Evolutionary conservation across 352 stramenopile genomes (phyloP), one percentile per base, ranked within the genome.

Genomic region (Phytophthora aleatoria): DNA sequence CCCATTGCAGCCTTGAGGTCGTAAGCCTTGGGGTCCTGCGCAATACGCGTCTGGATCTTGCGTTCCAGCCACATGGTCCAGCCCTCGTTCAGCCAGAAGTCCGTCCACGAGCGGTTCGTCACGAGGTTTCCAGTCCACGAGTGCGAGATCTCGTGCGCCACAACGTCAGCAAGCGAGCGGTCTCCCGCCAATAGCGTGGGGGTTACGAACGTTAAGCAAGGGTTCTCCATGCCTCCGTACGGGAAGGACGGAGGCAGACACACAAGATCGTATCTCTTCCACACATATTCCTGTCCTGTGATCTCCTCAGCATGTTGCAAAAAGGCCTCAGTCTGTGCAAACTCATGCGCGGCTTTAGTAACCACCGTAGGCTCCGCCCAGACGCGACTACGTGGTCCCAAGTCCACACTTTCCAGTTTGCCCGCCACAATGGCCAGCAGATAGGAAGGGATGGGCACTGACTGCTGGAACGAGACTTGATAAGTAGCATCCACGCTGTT

Each of bases 11-110:
- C 81, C 53, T 87, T 85, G 3, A 90, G 63, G 48, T 90, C 81
- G 67, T 83, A 85, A 0, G 67, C 62, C 30, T 72, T 67, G 9
- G 75, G 74, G 33, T 85, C 76, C 41, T 74, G 59, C 15, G 76
- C 56, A 50, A 87, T 87, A 4, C 67, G 71, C 3, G 79, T 82
- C 80, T 98, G 96, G 58, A 99, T 99, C 67, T 98, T 98, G 35
- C 97, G 85, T 77, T 99, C 90, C n/a, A 99, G 85, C 86, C 96
- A 99, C 57, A 97, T 90, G 1, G 97, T 99, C 94, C 94, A 99
- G 11, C 96, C 96, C 64, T 99, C 97, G 69, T 99, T 99, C n/a
- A 99, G 76, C 96, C 96, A 99, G 72, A 99, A 99, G 71, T 99
- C 89, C 16, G 88, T 87, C 87, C 90, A 99, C 50, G 90, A 98